Base-by-base conservation (phyloP, 75 land plant genomes). In the Pinus taeda region DNA sequence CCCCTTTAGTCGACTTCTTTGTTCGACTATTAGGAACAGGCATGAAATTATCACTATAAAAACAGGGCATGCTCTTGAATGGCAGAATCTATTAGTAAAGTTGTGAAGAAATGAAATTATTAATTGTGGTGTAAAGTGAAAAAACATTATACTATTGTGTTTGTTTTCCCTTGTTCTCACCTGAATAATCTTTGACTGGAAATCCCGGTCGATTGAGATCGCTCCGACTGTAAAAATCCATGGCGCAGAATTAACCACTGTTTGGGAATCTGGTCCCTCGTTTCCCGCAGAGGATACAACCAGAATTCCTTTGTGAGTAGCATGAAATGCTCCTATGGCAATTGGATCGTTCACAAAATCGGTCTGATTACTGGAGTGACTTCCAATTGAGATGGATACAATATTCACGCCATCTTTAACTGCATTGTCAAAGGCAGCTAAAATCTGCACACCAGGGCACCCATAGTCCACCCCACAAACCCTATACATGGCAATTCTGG, bases 351-450 rank as follows among this genome's bases (percentile, higher is more conserved):
- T 22, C 15, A 56, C 2, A 29, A 90, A 88, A 59, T 90, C 84
- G 22, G 81, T 81, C 22, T 6, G 4, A 80, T 88, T 37, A 1
- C 90, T 33, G 33, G 2, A 33, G 1, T 1, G 2, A 33, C 0
- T n/a, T 12, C 93, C 95, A 2, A 88, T 66, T 0, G 95, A 93
- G 15, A 83, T 77, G 57, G 95, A 88, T 20, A 95, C 77, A 14
- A 95, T 83, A 20, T 82, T 18, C 15, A 90, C 93, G 3, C 93
- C 93, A 57, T 91, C 93, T 13, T 15, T 15, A 20, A 91, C 20
- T 20, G 88, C 93, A 37, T 83, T 87, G 42, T 91, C 83, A 39
- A 86, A 88, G 17, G 84, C 93, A 15, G 89, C 89, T n/a, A 91
- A 30, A 18, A 89, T 71, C 71, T 91, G 89, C 4, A 80, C 85